A percentile compares a stretch with the other conserved stretches of the same genome.
These are phyloP conservation scores for Parietichytrium sp. DNA, from an alignment of 108 stramenopile genomes.

Conservation along the genomic window DNA sequence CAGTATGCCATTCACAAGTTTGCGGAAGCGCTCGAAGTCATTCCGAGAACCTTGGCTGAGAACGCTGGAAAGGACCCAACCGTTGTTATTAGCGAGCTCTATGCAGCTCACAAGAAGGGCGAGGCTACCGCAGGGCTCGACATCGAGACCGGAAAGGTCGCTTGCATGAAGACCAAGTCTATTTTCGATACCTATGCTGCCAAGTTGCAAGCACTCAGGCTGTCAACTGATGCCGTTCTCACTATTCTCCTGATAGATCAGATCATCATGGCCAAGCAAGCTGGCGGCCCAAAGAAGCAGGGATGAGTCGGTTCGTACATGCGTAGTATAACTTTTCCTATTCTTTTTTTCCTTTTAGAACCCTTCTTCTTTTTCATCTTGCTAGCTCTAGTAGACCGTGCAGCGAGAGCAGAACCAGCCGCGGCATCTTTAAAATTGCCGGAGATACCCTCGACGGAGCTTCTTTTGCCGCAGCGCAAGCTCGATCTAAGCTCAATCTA, in stretches of 20 bases:
- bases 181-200: slow-evolving; percentile 77
- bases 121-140: slow-evolving; percentile 77
- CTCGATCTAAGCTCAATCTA: no score
- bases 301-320: no score
- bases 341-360: no score
- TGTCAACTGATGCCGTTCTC: slow-evolving; percentile 89
- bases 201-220: slow-evolving; percentile 82
- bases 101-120: slow-evolving; percentile 84
- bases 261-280: slow-evolving; percentile 97
- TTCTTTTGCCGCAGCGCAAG: no score
- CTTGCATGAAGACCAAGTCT: slow-evolving; percentile 54
- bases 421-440: no score
- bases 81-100: slow-evolving; percentile 73
- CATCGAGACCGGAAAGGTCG: slow-evolving; percentile 68
- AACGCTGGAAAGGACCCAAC: slow-evolving; percentile 90
- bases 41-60: slow-evolving; percentile 89
- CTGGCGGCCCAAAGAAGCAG: slow-evolving; percentile 78
- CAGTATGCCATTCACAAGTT: slow-evolving; percentile 97
- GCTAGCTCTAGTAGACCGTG: no score
- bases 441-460: no score
- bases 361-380: no score
- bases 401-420: no score
- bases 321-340: no score
- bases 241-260: slow-evolving; percentile 95
- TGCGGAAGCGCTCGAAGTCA: slow-evolving; percentile 91